Base-by-base conservation (phyloP, 129 eudicot genomes). In the Lactuca saligna region DNA sequence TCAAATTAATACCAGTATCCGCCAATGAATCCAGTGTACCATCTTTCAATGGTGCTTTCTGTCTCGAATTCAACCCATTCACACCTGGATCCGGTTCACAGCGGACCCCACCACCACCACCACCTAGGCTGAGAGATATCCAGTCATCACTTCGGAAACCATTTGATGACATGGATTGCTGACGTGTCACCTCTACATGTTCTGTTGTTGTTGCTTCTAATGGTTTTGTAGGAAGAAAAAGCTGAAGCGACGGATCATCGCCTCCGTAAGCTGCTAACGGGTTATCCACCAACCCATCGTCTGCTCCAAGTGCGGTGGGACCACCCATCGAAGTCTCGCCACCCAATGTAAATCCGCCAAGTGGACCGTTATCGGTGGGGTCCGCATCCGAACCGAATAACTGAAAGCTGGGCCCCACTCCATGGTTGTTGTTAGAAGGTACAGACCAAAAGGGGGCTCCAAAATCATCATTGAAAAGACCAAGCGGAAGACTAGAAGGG, bases 51-150 rank as follows among this genome's bases (percentile, higher is more conserved):
- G 83, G 81, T 33, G 73, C 55, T 41, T 82, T 83, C 12, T 77
- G 87, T 51, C 79, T 80, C 1, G 80, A 31, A 73, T 41, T 78
- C 39, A 79, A 54, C 16, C 77, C 87, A 63, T 62, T 79, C 41
- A 68, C 73, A 31, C 54, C 59, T 3, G 79, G 48, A 59, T 5
- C 80, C 68, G 92, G 57, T 46, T 81, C 91, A 58, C 59, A 68
- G 9, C 57, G 84, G 66, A 69, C 81, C 41, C 81, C 85, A 67
- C 73, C 29, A 13, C 62, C 46, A 38, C 77, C 76, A 41, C 78
- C 96, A 17, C 98, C 98, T 69, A 92, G 83, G 64, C 88, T 81
- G n/a, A 92, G 96, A 42, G 96, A 86, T 37, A 89, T 92, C 98
- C 98, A 93, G 64, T 93, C 98, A 38, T 93, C 98, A 16, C 70